Evolutionary conservation across 139 green algal genomes (phyloP), one percentile per base, ranked within the genome.

Genomic region (Pleodorina starrii): DNA sequence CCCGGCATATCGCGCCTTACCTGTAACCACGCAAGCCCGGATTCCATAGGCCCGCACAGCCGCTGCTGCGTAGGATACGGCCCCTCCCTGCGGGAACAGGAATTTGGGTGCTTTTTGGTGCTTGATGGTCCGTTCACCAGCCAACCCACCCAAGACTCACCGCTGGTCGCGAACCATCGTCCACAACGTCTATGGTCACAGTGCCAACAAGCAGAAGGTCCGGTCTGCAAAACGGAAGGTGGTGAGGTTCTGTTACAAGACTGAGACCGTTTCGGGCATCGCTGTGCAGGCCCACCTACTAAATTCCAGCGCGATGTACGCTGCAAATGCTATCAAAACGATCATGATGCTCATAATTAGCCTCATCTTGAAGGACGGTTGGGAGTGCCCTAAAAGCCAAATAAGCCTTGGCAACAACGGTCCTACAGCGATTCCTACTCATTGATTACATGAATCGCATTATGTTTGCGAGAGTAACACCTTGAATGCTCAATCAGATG

Each of bases 181-280:
- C 92, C 0, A 98, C 93, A 0, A 97, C 11, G 73, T 98, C 96
- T 0, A 97, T 74, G 0, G 96, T 98, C 0, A 98, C 91, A 42
- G 96, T 95, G 42, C 96, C 96, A 6, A 98, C 93, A 10, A 98
- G 75, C 9, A 97, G 87, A 21, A 98, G 35, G 3, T 94, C 82
- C 0, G 95, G 95, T 89, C 96, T 97, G 93, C 77, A 68, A 50
- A 1, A 50, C 59, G 21, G n/a, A 32, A 35, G 35, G 17, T 21
- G 42, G 27, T 46, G 68, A 48, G 27, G 68, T 76, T 54, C 4
- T 59, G 72, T 80, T 80, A 14, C 14, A 10, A 80, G n/a, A n/a
- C n/a, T n/a, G n/a, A 57, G 3, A 57, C 12, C 35, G 5, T 25
- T 76, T 2, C 35, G 7, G 35, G n/a, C n/a, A 66, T 66, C 25